Base-by-base conservation (phyloP, 441 rosid species). In the Adansonia grandidieri region DNA sequence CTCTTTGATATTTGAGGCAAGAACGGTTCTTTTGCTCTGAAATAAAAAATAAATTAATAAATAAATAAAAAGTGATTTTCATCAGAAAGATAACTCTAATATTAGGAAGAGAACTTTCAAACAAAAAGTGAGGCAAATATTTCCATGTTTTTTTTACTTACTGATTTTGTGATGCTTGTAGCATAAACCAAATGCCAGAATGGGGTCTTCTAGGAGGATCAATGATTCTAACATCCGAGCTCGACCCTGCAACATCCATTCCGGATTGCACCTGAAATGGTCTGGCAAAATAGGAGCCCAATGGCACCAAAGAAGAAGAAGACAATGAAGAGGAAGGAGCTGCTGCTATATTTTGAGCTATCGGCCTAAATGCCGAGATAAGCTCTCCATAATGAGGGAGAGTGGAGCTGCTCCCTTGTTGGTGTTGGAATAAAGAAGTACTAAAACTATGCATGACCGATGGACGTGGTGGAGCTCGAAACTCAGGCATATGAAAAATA, bases 161-260 rank as follows among this genome's bases (percentile, higher is more conserved):
- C 99, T 96, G 99, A 78, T 89, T 91, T 82, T 84, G 91, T 67
- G 98, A 94, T 40, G 98, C 98, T 84, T 89, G 94, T 44, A 96
- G 91, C 82, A 90, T 81, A 80, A 96, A 96, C 99, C 99, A 96
- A 86, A 96, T 78, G 78, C 99, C 98, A 15, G 99, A 88, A 89
- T 88, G 89, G 54, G 92, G 92, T 80, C 99, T 84, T 65, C 88
- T 84, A 0, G 98, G 95, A 82, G 98, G 92, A 87, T 92, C 94
- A 77, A 93, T 82, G 79, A 91, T 85, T 84, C 93, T 74, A 75
- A 93, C 83, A 77, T 91, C 93, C 2, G 89, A 84, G 85, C 93
- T 93, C 19, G 97, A 89, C 72, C 96, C 98, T 28, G 90, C 88
- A 47, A 80, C 83, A 78, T 91, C 93, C 40, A 83, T 75, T 80